Evolutionary conservation across 306 rosid genomes (phyloP), one percentile per base, ranked within the genome.

Genomic region (Vigna mungo): DNA sequence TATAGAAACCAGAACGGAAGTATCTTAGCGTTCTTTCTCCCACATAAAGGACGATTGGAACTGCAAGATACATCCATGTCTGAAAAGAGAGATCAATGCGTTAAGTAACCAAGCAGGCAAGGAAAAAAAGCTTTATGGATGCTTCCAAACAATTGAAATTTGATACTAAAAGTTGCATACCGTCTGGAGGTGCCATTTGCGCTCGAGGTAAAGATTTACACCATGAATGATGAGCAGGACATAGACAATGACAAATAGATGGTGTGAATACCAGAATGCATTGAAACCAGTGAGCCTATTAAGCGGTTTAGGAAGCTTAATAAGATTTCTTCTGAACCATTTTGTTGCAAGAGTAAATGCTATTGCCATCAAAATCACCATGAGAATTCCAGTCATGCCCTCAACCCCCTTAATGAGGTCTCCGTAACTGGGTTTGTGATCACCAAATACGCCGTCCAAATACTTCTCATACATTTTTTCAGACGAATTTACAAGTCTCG

Each of bases 231-330:
- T 44, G 72, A 94, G 95, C 87, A 94, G 87, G 84, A 81, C 71
- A 63, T 94, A 94, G 77, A 92, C 98, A 68, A 94, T 78, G 74
- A 92, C 90, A 87, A 94, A 92, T n/a, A 90, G 88, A 80, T 94
- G 98, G 84, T 94, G 98, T 9, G 98, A 89, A 86, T 94, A 94
- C 98, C 98, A 94, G 85, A 94, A 94, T 68, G 96, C 95, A 68
- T 94, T 94, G 87, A 82, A 94, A 76, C 98, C 98, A 13, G 93
- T 94, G 69, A 94, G 91, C 83, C 93, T 84, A 79, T 83, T 88
- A 74, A 94, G 86, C 49, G 97, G 98, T 83, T 83, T 94, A 41
- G 98, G 98, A 14, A 92, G 86, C 85, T 90, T 89, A 79, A 92
- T 71, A 70, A 74, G 85, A 82, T 80, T 88, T 75, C 89, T 84